phyloP scores from a whole-genome alignment of 345 rosid species.

The Aquilaria sinensis region DNA sequence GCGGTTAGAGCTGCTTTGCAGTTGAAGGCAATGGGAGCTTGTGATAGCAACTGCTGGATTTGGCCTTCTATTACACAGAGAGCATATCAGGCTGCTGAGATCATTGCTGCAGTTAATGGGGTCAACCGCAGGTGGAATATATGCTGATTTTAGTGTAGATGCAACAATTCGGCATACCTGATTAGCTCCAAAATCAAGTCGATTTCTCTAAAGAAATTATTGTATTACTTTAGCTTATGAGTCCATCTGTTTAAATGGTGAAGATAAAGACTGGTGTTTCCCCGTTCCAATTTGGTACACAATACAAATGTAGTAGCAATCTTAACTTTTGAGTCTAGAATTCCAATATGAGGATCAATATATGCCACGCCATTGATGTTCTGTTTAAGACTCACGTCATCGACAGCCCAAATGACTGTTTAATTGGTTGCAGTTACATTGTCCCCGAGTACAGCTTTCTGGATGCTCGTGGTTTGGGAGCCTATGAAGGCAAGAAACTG shows the following conservation, averaged over 20 bases:
- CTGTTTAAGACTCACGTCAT: too few species aligned
- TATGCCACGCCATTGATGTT: too few species aligned
- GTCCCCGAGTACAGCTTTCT: conserved; percentile 94
- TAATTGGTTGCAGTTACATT: conserved; percentile 46
- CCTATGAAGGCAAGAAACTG: conserved; percentile 79
- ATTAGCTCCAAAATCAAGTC: too few species aligned
- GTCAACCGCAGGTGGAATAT: conserved; percentile 55
- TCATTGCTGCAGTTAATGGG: conserved; percentile 68
- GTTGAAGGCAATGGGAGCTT: conserved; percentile 72
- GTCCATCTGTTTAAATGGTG: too few species aligned
- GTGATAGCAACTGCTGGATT: conserved; percentile 80
- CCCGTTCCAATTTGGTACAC: too few species aligned
- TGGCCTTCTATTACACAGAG: conserved; percentile 98
- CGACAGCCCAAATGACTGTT: neutral
- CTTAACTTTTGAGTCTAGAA: too few species aligned
- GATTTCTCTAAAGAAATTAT: too few species aligned
- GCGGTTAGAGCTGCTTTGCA: conserved; percentile 54
- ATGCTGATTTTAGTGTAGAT: neutral
- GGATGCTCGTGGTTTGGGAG: conserved; percentile 96
- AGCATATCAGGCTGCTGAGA: conserved; percentile 94
- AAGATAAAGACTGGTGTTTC: too few species aligned
- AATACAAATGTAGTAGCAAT: too few species aligned
- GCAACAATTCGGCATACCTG: neutral
- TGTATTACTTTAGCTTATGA: too few species aligned
- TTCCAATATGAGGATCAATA: too few species aligned